Conservation (phyloP, 371 early-diverging fungal genomes). For the Circinella umbellata region DNA sequence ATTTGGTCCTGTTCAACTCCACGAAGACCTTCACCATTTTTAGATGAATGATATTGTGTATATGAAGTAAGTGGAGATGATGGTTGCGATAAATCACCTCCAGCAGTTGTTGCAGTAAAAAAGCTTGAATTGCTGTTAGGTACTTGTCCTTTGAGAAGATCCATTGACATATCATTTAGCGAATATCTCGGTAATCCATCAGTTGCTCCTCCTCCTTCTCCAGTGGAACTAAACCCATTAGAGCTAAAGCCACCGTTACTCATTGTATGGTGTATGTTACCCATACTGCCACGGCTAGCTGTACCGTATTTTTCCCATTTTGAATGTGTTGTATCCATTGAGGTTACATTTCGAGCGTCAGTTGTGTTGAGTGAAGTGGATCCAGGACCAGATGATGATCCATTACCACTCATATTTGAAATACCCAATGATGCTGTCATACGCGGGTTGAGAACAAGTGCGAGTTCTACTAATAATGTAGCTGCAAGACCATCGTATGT, state of each 20-base stretch:
- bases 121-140: conserved; percentile 3
- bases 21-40: neutral
- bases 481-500: conserved; percentile 33
- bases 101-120: neutral
- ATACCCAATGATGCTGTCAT: conserved; percentile 21
- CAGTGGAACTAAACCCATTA: neutral
- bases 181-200: conserved; percentile 18
- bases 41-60: no score
- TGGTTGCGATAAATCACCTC: conserved; percentile 7
- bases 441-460: conserved; percentile 35
- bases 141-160: conserved; percentile 6
- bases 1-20: conserved; percentile 32
- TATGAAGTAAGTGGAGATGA: neutral
- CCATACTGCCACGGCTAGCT: conserved; percentile 1
- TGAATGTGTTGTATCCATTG: conserved; percentile 3
- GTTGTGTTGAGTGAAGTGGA: conserved; percentile 7
- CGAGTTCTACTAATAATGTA: conserved; percentile 31
- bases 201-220: neutral
- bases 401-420: conserved; percentile 3
- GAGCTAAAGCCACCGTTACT: conserved; percentile 2
- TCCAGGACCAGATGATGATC: conserved; percentile 9
- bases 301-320: conserved; percentile 11
- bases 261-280: conserved; percentile 1
- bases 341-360: conserved; percentile 12
- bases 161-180: conserved; percentile 21